phyloP scores from a whole-genome alignment of 1,284 basidiomycete species.

The Trametes pubescens region DNA sequence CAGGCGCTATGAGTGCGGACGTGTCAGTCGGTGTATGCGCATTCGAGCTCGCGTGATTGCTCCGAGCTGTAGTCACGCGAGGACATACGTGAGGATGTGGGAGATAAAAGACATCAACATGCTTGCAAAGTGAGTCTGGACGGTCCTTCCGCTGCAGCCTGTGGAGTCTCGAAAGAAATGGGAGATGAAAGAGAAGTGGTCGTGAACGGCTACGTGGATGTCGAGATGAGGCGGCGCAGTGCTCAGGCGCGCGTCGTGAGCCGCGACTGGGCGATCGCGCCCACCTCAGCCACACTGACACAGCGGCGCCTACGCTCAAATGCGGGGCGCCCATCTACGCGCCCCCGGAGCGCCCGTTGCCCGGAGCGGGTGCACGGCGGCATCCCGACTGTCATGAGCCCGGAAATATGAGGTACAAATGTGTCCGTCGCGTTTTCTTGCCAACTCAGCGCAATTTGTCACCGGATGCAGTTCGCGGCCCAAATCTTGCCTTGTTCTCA shows the following conservation, averaged over 20 bases:
- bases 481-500: constrained; percentile 3
- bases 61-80: constrained; percentile 23
- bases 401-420: constrained; percentile 9
- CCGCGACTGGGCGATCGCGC: not conserved
- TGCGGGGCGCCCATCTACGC: constrained; percentile 13
- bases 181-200: not conserved
- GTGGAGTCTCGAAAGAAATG: constrained; percentile 4
- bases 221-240: constrained; percentile 7
- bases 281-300: not conserved
- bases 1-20: constrained; percentile 58
- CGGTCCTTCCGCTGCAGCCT: not conserved
- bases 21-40: constrained; percentile 16
- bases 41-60: not conserved
- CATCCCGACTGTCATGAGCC: constrained; percentile 5
- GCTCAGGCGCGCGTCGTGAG: constrained; percentile 1
- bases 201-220: constrained; percentile 16
- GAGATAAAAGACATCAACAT: constrained; percentile 60
- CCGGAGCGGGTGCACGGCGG: constrained; percentile 1
- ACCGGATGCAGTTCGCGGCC: constrained; percentile 9
- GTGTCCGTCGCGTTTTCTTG: not conserved
- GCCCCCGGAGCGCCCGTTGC: constrained; percentile 15
- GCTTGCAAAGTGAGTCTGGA: constrained; percentile 3
- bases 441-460: constrained; percentile 12
- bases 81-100: constrained; percentile 47
- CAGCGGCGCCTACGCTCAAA: not conserved